Evolutionary conservation across 352 stramenopile genomes (phyloP), one percentile per base, ranked within the genome.

Genomic region (Phytophthora constricta): DNA sequence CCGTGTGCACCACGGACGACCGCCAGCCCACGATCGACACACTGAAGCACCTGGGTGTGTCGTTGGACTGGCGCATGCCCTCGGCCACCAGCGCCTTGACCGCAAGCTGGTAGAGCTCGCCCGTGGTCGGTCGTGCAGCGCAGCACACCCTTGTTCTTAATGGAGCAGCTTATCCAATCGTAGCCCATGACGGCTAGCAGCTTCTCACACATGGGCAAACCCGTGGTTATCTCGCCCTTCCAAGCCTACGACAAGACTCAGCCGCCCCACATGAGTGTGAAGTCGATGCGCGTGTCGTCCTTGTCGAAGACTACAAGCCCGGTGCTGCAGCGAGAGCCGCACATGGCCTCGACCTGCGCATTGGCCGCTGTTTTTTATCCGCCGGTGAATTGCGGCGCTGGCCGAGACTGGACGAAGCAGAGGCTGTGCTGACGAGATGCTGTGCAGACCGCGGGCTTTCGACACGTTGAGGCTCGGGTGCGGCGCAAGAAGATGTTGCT

Each of bases 261-360:
- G 43, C 84, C 83, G 55, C 86, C 86, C 89, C 89, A 96, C 89
- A 95, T 96, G 74, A 91, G 79, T 56, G 92, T 94, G 59, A 96
- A 96, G 68, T 96, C 89, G 60, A 96, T 96, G 51, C 96, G 85
- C 58, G 89, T 96, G 63, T 87, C 89, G 60, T 96, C 89, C 74
- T 96, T 96, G 72, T 96, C 87, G 42, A 96, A 96, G 39, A 96
- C 79, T 41, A 96, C 89, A 26, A 96, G 87, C 49, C 82, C 75
- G 17, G 85, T 84, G 26, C 78, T 71, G 65, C 79, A 88, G 10
- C 79, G 79, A 11, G 69, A 66, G 19, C 66, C 67, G 9, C 71
- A 54, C 19, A 47, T 69, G 45, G 50, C 60, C 41, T 76, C 67
- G 17, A 62, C 58, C 23, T 68, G 62, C 17, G 61, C 51, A 39